phyloP scores from a whole-genome alignment of 139 green algal genomes.

The Micractinium sp. region DNA sequence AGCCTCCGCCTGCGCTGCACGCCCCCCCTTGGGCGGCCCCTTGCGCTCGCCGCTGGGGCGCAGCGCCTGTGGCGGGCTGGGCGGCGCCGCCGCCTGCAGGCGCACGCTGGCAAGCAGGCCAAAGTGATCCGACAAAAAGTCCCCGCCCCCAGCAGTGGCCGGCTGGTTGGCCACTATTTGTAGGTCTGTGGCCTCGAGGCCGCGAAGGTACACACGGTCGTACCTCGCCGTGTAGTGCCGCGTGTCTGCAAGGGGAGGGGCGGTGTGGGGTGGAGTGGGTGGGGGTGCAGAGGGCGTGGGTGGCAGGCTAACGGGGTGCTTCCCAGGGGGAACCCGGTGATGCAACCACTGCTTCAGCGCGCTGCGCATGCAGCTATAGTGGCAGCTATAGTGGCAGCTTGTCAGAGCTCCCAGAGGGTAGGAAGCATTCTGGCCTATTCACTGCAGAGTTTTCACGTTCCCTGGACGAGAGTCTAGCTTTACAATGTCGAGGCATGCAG shows the following conservation, averaged over 20 bases:
- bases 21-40: too few relatives aligned
- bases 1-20: too few relatives aligned
- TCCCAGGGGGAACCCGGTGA: too few relatives aligned
- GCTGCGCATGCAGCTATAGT: too few relatives aligned
- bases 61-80: not conserved
- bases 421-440: too few relatives aligned
- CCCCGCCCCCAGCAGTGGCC: not conserved
- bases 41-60: not conserved
- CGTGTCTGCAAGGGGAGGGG: not conserved
- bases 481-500: not conserved
- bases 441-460: too few relatives aligned
- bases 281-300: not conserved
- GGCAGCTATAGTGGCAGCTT: too few relatives aligned
- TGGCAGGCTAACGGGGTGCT: not conserved
- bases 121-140: slow-evolving; percentile 28
- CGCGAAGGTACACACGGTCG: slow-evolving; percentile 12
- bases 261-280: not conserved
- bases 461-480: too few relatives aligned
- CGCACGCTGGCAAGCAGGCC: slow-evolving; percentile 7
- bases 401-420: too few relatives aligned
- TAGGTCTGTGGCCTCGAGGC: not conserved
- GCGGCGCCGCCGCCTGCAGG: not conserved
- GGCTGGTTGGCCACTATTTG: not conserved
- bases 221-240: slow-evolving; percentile 17
- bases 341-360: too few relatives aligned